A percentile compares a stretch with the other conserved stretches of the same genome.
These are phyloP conservation scores for Fusarium chaquense DNA, from an alignment of 2,329 filamentous ascomycete species.

Conservation along the genomic window DNA sequence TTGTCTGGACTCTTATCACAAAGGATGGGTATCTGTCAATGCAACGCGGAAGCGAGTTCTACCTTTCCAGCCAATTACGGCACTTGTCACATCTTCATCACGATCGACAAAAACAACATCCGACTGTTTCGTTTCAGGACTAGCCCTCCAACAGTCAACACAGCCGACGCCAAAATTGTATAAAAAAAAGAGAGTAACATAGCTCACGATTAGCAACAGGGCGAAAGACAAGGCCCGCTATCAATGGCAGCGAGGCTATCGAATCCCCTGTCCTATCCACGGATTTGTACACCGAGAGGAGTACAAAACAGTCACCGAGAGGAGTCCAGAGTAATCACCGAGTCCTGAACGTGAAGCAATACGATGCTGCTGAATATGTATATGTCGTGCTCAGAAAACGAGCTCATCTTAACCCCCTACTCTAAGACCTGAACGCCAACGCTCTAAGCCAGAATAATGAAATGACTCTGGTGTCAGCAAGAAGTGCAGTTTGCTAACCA, in stretches of 20 bases:
- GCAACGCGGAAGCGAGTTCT: conserved; percentile 19
- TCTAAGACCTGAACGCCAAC: conserved; percentile 47
- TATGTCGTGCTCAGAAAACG: conserved; percentile 28
- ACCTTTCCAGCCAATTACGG: conserved; percentile 37
- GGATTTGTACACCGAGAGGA: conserved; percentile 8
- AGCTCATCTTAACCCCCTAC: conserved; percentile 11
- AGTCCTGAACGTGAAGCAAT: conserved; percentile 15
- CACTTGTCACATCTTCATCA: conserved; percentile 36
- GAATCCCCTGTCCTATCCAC: conserved; percentile 7
- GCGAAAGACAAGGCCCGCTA: conserved; percentile 14
- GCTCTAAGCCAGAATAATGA: conserved; percentile 42
- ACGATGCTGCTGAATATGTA: conserved; percentile 17
- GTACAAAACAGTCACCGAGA: background rate
- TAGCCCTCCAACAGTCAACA: conserved; percentile 6
- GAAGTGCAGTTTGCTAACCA: conserved; percentile 36
- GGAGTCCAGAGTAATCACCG: conserved; percentile 5
- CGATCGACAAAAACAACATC: conserved; percentile 36
- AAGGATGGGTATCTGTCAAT: background rate
- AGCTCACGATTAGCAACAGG: conserved; percentile 21
- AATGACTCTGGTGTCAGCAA: conserved; percentile 41
- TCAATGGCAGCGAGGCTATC: conserved; percentile 18
- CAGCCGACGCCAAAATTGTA: background rate
- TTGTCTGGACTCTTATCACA: conserved; percentile 15
- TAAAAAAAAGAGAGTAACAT: conserved; percentile 3
- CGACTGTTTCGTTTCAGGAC: conserved; percentile 37